phyloP scores from a whole-genome alignment of 2,329 filamentous ascomycete species.

The Blastomyces emzantsi region DNA sequence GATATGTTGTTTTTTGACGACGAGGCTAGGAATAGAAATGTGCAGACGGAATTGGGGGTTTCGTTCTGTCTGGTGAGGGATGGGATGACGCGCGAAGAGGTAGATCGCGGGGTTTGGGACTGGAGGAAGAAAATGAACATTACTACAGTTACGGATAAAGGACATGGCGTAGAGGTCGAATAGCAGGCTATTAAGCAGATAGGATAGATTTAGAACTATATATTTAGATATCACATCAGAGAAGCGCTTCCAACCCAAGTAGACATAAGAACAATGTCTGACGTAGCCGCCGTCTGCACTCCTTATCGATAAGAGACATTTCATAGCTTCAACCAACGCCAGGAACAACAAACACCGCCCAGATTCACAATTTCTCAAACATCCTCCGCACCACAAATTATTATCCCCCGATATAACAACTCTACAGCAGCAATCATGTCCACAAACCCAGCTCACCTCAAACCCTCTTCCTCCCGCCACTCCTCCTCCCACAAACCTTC shows the following conservation, averaged over 20 bases:
- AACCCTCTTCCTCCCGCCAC: constrained; percentile 21
- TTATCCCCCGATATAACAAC: not conserved
- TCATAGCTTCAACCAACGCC: too few species aligned
- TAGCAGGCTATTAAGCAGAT: constrained; percentile 8
- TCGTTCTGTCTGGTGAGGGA: constrained; percentile 76
- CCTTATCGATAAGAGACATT: constrained; percentile 6
- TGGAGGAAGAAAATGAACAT: constrained; percentile 67
- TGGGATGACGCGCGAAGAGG: constrained; percentile 65
- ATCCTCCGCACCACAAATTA: not conserved
- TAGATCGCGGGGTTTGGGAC: constrained; percentile 68
- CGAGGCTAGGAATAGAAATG: constrained; percentile 76
- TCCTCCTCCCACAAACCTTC: constrained; percentile 15
- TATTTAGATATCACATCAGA: not conserved
- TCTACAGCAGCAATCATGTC: constrained; percentile 23
- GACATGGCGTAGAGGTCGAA: constrained; percentile 12
- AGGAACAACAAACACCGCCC: too few species aligned
- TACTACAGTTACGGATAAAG: constrained; percentile 18
- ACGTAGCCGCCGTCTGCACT: not conserved
- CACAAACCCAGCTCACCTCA: constrained; percentile 18
- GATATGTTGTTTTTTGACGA: constrained; percentile 98
- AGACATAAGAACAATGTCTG: too few species aligned
- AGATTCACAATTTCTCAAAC: not conserved
- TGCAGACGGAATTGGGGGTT: constrained; percentile 62
- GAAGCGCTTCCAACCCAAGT: too few species aligned
- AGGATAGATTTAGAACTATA: constrained; percentile 14